phyloP scores from a whole-genome alignment of 2,329 filamentous ascomycete species.

The Ilyonectria destructans region DNA sequence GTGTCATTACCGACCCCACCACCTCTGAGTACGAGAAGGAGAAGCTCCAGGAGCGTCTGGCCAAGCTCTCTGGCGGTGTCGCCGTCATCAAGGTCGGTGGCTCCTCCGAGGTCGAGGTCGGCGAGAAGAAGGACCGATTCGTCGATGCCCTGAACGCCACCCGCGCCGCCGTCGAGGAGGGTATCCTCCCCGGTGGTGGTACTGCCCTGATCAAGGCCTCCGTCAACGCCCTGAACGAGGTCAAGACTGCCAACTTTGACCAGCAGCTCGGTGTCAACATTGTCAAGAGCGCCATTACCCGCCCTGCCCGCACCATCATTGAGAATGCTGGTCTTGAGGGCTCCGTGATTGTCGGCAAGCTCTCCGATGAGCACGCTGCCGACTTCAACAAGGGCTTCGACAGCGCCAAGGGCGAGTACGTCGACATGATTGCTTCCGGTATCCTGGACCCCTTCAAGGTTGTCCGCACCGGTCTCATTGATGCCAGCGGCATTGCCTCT shows the following conservation, averaged over 20 bases:
- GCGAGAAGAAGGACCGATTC: constrained; percentile 99
- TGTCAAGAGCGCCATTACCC: constrained; percentile 97
- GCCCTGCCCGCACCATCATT: constrained; percentile 93
- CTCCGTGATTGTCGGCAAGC: constrained; percentile 97
- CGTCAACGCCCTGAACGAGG: constrained; percentile 84
- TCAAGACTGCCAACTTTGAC: constrained; percentile 97
- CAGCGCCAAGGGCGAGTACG: constrained; percentile 96
- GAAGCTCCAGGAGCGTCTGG: constrained; percentile 99
- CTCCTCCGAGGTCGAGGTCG: constrained; percentile 97
- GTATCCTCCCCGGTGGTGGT: constrained; percentile 98
- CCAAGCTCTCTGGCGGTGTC: constrained; percentile 98
- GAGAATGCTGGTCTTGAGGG: constrained; percentile 98
- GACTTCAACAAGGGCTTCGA: constrained; percentile 99
- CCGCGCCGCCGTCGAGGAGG: constrained; percentile 97
- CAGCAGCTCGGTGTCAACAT: constrained; percentile 99
- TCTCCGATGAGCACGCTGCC: constrained; percentile 90
- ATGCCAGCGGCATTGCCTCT: constrained; percentile 96
- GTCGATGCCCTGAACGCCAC: constrained; percentile 99
- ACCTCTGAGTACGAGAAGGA: constrained; percentile 99
- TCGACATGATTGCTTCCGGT: constrained; percentile 97
- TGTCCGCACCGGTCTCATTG: constrained; percentile 94
- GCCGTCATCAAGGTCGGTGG: constrained; percentile 99
- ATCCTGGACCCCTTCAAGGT: constrained; percentile 99
- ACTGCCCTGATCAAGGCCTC: constrained; percentile 98
- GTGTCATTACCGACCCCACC: constrained; percentile 92